Evolutionary conservation across 306 rosid species (phyloP).

Genomic region (Cicer judaicum): DNA sequence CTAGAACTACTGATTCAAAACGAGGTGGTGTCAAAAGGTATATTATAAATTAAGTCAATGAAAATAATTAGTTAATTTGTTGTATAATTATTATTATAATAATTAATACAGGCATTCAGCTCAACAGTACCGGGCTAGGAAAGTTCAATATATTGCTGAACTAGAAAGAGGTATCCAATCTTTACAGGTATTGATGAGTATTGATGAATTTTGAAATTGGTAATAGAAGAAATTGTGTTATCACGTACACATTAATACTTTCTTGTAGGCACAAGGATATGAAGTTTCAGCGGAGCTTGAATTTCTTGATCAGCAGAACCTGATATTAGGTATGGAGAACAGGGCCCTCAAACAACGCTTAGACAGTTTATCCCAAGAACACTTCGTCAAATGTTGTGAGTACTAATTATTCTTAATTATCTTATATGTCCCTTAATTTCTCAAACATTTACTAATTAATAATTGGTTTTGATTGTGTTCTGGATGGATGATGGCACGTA

Average conservation of each 20-base stretch:
- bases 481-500: not conserved
- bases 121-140: constrained; percentile 72
- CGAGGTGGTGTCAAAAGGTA: constrained; percentile 16
- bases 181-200: constrained; percentile 55
- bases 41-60: no score
- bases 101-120: constrained; percentile 60
- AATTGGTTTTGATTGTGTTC: not conserved
- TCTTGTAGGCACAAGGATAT: constrained; percentile 71
- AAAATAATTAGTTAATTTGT: no score
- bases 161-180: constrained; percentile 73
- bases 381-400: constrained; percentile 80
- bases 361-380: constrained; percentile 78
- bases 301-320: constrained; percentile 73
- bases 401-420: not conserved
- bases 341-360: constrained; percentile 84
- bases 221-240: not conserved
- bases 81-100: no score
- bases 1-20: constrained; percentile 18
- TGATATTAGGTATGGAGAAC: constrained; percentile 77
- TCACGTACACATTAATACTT: not conserved
- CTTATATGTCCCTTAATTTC: not conserved
- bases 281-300: constrained; percentile 84
- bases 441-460: not conserved
- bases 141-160: constrained; percentile 80
- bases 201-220: not conserved